These are phyloP conservation scores for Keithomyces neogunnii DNA, from an alignment of 2,329 filamentous ascomycete genomes.

Conservation along the genomic window DNA sequence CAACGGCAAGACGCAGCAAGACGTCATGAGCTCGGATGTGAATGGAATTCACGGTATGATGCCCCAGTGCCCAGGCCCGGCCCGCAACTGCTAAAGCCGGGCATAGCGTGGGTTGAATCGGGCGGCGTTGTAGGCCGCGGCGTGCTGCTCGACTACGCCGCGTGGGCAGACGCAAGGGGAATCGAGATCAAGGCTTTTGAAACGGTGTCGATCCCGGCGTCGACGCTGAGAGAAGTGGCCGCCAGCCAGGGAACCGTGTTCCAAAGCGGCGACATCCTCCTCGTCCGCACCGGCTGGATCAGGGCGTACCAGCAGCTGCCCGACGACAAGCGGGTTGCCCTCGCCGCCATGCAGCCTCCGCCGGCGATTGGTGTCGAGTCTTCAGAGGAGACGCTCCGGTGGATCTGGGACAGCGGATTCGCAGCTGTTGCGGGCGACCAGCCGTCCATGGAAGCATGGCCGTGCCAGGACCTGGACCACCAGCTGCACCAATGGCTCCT, in stretches of 20 bases:
- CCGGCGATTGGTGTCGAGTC: slow-evolving; percentile 36
- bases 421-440: slow-evolving; percentile 48
- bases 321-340: slow-evolving; percentile 25
- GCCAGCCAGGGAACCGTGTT: slow-evolving; percentile 33
- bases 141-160: slow-evolving; percentile 43
- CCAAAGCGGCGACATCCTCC: slow-evolving; percentile 44
- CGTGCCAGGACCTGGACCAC: slow-evolving; percentile 22
- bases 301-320: slow-evolving; percentile 31
- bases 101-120: slow-evolving; percentile 19
- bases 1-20: slow-evolving; percentile 29
- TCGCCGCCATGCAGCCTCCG: slow-evolving; percentile 21
- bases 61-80: background rate
- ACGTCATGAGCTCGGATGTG: slow-evolving; percentile 26
- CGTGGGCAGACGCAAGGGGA: slow-evolving; percentile 31
- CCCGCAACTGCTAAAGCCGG: background rate
- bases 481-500: slow-evolving; percentile 36
- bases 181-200: slow-evolving; percentile 30
- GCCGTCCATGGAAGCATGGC: slow-evolving; percentile 42
- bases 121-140: slow-evolving; percentile 42
- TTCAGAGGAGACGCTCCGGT: slow-evolving; percentile 38
- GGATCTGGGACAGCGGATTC: slow-evolving; percentile 49
- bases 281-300: slow-evolving; percentile 46
- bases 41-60: slow-evolving; percentile 22
- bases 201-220: slow-evolving; percentile 32
- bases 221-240: slow-evolving; percentile 33